Conservation (phyloP, 2,329 filamentous ascomycete species). For the Aspergillus glaucus region DNA sequence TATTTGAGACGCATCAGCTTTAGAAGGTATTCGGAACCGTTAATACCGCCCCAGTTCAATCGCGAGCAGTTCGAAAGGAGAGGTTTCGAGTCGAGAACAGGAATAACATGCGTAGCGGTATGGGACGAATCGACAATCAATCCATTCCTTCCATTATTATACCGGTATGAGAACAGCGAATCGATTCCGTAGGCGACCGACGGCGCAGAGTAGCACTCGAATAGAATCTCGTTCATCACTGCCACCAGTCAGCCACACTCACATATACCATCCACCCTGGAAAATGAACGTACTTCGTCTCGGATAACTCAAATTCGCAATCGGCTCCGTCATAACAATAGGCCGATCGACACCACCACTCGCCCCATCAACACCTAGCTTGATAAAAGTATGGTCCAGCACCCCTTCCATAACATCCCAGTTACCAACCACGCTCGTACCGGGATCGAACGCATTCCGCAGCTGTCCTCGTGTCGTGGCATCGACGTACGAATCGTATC, state of each 20-base stretch:
- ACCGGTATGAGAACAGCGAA: conserved; percentile 88
- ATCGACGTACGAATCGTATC: conserved; percentile 88
- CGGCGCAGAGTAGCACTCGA: conserved; percentile 89
- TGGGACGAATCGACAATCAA: conserved; percentile 88
- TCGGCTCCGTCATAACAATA: conserved; percentile 90
- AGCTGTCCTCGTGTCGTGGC: conserved; percentile 87
- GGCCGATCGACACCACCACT: conserved; percentile 74
- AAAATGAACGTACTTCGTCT: conserved; percentile 63
- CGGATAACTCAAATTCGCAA: conserved; percentile 85
- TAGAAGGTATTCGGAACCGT: conserved; percentile 82
- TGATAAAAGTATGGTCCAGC: conserved; percentile 89
- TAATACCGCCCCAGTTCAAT: conserved; percentile 89
- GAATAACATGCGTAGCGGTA: conserved; percentile 90
- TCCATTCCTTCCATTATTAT: conserved; percentile 83
- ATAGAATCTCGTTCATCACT: conserved; percentile 97
- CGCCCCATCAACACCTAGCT: conserved; percentile 72
- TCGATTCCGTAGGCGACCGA: conserved; percentile 92
- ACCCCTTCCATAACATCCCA: conserved; percentile 98
- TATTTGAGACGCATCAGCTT: conserved; percentile 91
- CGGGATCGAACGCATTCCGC: conserved; percentile 82
- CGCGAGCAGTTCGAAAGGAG: conserved; percentile 78
- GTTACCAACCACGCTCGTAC: conserved; percentile 86
- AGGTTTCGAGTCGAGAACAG: conserved; percentile 79
- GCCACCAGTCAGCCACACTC: conserved; percentile 15
- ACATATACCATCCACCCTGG: neutral